Evolutionary conservation across 164 flowering plant genomes (phyloP), one percentile per base, ranked within the genome.

Genomic region (Pachysandra terminalis): DNA sequence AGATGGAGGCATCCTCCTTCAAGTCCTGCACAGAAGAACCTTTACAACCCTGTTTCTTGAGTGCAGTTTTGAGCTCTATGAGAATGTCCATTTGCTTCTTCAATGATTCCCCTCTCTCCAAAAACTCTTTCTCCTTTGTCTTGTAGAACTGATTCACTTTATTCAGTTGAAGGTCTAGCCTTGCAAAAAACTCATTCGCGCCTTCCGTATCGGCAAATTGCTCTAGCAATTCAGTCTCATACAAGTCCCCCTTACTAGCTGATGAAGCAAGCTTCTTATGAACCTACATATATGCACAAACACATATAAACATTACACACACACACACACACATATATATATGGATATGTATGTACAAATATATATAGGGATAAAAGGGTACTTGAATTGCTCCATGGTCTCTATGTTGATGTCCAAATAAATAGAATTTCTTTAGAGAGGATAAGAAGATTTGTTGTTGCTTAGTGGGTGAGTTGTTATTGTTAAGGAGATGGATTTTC

Each of bases 61-160:
- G 66, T 5, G 82, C 84, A 12, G 76, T 63, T 73, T 81, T 87
- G 61, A 90, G 87, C 72, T 90, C 81, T 54, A 77, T 66, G 58
- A 92, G 93, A 66, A 92, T 85, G 69, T 84, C 89, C 87, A 90
- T 76, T 59, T 95, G 99, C 49, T 89, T 88, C 82, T 84, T 83
- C 73, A 90, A 65, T 41, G 84, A 82, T 57, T 88, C 96, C 3
- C 90, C 96, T 77, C 97, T 87, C 40, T 95, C 97, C 65, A 90
- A 51, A 66, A 95, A 95, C 83, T 92, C 99, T 14, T 74, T 85
- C 85, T 95, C 99, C 71, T 89, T 95, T 1, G 63, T 73, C 74
- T 71, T 85, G 75, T 81, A 95, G 68, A 95, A 95, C 67, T 92
- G 92, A 62, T 92, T 95, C 76, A 95, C 99, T 65, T 92, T 95